Conservation (phyloP, 2,329 filamentous ascomycete species). For the Colletotrichum sidae region DNA sequence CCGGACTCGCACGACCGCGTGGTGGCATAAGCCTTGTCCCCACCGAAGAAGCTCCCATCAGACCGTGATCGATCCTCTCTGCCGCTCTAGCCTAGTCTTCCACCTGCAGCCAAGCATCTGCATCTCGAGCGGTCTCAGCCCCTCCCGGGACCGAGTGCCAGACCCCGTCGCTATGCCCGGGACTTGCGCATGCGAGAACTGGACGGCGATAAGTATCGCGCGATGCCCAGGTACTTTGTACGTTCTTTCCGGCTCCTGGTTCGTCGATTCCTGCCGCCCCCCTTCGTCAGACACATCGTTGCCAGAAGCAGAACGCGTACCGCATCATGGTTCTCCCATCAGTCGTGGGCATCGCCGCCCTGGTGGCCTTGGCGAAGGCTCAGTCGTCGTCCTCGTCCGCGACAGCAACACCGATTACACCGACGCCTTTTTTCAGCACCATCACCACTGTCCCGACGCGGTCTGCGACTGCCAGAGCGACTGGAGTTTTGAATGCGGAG, state of each 20-base stretch:
- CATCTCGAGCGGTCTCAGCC: constrained; percentile 26
- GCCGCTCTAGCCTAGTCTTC: no score
- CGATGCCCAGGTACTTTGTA: background rate
- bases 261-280: background rate
- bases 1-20: background rate
- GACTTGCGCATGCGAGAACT: background rate
- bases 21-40: constrained; percentile 13
- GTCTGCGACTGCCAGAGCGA: background rate
- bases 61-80: no score
- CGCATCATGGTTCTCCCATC: constrained; percentile 14
- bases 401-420: constrained; percentile 1
- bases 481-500: background rate
- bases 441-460: background rate
- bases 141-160: constrained; percentile 20
- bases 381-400: constrained; percentile 10
- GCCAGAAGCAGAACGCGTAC: background rate
- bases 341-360: constrained; percentile 7
- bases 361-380: constrained; percentile 14
- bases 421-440: constrained; percentile 14
- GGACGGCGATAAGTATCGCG: constrained; percentile 27
- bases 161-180: constrained; percentile 19
- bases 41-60: background rate
- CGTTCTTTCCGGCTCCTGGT: background rate
- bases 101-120: background rate
- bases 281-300: background rate